Evolutionary conservation across 2,329 filamentous ascomycete species (phyloP), one percentile per base, ranked within the genome.

Genomic region (Tolypocladium amazonense): DNA sequence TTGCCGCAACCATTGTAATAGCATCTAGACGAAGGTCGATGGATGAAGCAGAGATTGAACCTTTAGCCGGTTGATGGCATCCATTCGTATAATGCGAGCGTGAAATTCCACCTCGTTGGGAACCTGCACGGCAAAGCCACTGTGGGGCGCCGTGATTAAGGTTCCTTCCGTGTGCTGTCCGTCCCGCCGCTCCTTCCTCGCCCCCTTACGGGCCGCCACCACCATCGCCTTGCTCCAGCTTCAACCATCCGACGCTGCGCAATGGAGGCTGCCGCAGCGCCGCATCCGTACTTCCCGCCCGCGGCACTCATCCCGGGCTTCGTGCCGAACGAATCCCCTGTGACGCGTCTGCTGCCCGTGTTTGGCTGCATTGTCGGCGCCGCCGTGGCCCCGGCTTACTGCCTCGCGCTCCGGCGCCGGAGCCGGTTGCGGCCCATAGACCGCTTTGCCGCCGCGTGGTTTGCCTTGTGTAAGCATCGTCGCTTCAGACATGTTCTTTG

Each of bases 271-370:
- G 55, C 37, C 14, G 33, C 35, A 14, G 20, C 43, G 3, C 37
- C 33, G 39, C 80, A 84, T 63, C 81, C 82, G 0, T 85, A 84
- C 63, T 78, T 77, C 63, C 82, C 82, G 0, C 67, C 68, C 3
- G 70, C 71, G 52, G 74, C 76, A 20, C 60, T 62, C 18, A 76
- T 85, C 35, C 73, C 77, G 1, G 65, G 67, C 52, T 85, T 80
- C 64, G 67, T 65, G 23, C 70, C 79, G 52, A 84, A 84, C 63
- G 70, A 69, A 25, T 69, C 70, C 6, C 68, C 76, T 1, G 57
- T 81, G 6, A 50, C 63, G 7, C 69, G 71, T 20, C 66, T 83
- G 3, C 63, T 81, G 57, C 62, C 69, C 8, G 59, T 63, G 2
- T 73, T 73, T 56, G 76, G 65, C 12, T 68, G 66, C 47, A 69